Evolutionary conservation across 768 basidiomycete genomes (phyloP), one percentile per base, ranked within the genome.

Genomic region (Termitomyces heimii): DNA sequence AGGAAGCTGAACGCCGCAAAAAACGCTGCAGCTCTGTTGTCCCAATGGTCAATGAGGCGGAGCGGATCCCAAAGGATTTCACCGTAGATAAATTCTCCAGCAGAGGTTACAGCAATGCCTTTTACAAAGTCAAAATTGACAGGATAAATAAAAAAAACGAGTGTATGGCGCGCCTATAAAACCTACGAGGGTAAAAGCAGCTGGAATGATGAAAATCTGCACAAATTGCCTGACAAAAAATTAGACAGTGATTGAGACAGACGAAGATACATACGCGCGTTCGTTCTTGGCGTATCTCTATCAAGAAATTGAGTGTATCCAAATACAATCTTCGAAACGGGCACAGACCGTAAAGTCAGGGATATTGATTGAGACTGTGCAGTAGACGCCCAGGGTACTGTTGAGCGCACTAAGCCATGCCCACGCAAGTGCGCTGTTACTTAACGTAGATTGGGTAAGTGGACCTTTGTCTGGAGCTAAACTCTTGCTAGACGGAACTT

Each of bases 11-110:
- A 84, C 0, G 88, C 78, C 6, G 84, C 84, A 65, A 95, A 94
- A 76, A 95, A 95, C 7, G 86, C 84, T 0, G 88, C 90, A 0
- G 89, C 85, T 34, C 94, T 85, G 68, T 90, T 94, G 62, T 89
- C 82, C 92, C 92, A 94, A 34, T 75, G 76, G 67, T 89, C 82
- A 63, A 93, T 88, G 60, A 94, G 81, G 53, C 73, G 72, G 3
- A 88, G 77, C 0, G 92, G 92, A 64, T 94, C 87, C 92, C 92
- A 88, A 10, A 80, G 67, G 5, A 76, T 62, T 55, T 72, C 69
- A 9, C 86, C 89, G 63, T 94, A 94, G 18, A 93, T 77, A 4
- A 77, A 71, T 59, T 86, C 77, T 10, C 87, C 89, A 0, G 90
- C 88, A 10, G 84, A 84, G 1, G 93, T 92, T 26, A 92, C 88